Base-by-base conservation (phyloP, 306 rosid species). In the Phaseolus lunatus region DNA sequence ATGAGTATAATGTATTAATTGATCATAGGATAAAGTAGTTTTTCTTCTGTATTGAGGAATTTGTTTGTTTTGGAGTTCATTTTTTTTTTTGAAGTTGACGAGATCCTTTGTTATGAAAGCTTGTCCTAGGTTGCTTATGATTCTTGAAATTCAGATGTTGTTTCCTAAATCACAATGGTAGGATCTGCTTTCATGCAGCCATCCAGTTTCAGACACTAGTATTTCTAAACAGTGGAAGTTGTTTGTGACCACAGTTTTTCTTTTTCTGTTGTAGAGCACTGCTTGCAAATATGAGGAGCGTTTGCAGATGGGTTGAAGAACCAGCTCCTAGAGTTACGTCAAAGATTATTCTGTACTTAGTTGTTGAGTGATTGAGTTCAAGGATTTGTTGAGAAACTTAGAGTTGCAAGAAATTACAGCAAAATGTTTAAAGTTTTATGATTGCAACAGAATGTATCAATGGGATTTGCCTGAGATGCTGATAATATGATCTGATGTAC, bases 401-500 rank as follows among this genome's bases (percentile, higher is more conserved):
- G 47, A 65, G 72, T 79, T n/a, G n/a, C 76, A 62, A 16, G 47
- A 72, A 80, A 59, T 57, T 54, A 54, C 70, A 44, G 64, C 80
- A 58, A 63, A 78, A 44, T 5, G 35, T 35, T 35, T 65, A 80
- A 64, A 43, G 66, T 80, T 80, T 39, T 83, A 76, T 87, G 70
- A 61, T 78, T 78, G 64, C 78, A 73, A 64, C 72, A 49, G 18
- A 66, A 80, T 26, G 52, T 75, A 62, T 67, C 70, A 69, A 24
- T 15, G 13, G 70, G 39, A 70, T 66, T 72, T 76, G 63, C 77
- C 64, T 59, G 62, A 48, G 64, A 53, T 67, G 54, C 86, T 13
- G 76, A 53, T 71, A n/a, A 76, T 73, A 66, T 77, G 78, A 83
- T 73, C 67, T 79, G 66, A 26, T 70, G 83, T 81, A 67, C 83